Evolutionary conservation across 306 rosid genomes (phyloP), one percentile per base, ranked within the genome.

Genomic region (Quercus suber): DNA sequence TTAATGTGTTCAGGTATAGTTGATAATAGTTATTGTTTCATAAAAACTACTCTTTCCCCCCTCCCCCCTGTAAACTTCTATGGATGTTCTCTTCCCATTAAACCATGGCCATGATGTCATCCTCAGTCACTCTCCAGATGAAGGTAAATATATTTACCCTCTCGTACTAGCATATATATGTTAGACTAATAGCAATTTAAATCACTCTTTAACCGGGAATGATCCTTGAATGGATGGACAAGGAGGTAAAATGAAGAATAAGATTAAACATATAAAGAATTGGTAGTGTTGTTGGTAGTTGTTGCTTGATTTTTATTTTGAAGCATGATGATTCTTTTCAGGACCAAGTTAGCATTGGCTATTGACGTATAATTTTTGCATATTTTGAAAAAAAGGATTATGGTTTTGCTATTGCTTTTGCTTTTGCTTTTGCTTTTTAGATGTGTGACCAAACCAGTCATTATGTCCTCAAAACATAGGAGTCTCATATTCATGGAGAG

Each of bases 81-180:
- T 64, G 37, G 70, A 64, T 28, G 21, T 49, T 55, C 33, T 31
- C 27, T 14, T 73, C 20, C 13, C 60, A 41, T 51, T 55, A 73
- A 73, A 73, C 21, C 19, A 5, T 56, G 75, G 52, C 65, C 27
- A 41, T 71, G 68, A 27, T 73, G 25, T 35, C 56, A n/a, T 75
- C 56, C 74, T 73, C 68, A 52, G 10, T 51, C 55, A 71, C 71
- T 70, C 49, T 79, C 27, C 73, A 27, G 76, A 71, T 79, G 31
- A 71, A 67, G 73, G 75, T 68, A 53, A 52, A 79, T 41, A 49
- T 51, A 37, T 79, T 18, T 71, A 45, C 21, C 72, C 55, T 59
- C 41, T 12, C 13, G 15, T 21, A 35, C 35, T n/a, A 37, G 55
- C 52, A 52, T 33, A 69, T 11, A 9, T 65, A 20, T 77, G 80